Conservation (phyloP, 2,329 filamentous ascomycete species). For the Colletotrichum horii region DNA sequence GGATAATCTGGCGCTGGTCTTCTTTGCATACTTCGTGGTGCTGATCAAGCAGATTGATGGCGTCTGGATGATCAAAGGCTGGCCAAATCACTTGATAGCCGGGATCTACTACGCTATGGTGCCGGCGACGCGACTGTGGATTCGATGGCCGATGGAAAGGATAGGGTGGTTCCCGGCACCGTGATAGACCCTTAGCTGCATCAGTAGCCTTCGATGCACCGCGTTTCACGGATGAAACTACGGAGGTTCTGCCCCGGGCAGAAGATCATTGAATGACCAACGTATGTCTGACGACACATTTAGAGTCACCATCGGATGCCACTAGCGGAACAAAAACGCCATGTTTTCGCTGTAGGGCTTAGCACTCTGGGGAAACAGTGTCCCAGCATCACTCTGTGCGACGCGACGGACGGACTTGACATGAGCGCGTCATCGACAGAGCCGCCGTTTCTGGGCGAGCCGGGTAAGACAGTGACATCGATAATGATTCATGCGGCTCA, state of each 20-base stretch:
- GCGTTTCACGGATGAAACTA: neutral
- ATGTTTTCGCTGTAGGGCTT: neutral
- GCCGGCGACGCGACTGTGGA: neutral
- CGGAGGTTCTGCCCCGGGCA: neutral
- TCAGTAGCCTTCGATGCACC: neutral
- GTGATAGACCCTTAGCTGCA: neutral
- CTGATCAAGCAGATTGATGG: neutral
- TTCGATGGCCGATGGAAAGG: neutral
- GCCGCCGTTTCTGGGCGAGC: neutral
- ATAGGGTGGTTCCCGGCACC: neutral
- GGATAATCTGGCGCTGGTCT: neutral
- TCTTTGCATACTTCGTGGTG: neutral
- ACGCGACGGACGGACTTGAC: neutral
- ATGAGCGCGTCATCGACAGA: constrained; percentile 15
- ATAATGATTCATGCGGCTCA: constrained; percentile 4
- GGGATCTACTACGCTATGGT: neutral
- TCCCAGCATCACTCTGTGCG: neutral
- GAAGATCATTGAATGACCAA: neutral
- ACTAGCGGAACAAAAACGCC: neutral
- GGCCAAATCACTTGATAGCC: neutral
- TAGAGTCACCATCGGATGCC: neutral
- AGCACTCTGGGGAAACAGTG: neutral
- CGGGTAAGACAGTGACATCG: neutral
- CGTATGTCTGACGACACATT: neutral
- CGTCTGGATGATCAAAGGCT: neutral